A percentile compares a stretch with the other conserved stretches of the same genome.
phyloP scores from a whole-genome alignment of 495 filamentous ascomycete genomes.

The Penicillium pancosmium region DNA sequence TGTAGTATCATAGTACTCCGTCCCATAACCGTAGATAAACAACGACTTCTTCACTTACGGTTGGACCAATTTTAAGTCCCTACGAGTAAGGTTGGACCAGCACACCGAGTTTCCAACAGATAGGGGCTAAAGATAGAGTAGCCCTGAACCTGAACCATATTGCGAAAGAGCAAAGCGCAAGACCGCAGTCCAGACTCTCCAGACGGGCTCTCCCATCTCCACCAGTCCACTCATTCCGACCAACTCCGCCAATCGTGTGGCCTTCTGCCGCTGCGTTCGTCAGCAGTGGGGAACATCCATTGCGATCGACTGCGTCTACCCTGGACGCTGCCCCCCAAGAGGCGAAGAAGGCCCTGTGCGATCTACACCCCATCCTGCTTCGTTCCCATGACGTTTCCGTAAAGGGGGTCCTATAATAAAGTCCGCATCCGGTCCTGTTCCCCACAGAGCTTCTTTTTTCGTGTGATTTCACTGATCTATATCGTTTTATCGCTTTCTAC shows the following conservation, averaged over 20 bases:
- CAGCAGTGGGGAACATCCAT: conserved; percentile 34
- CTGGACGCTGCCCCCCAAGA: conserved; percentile 19
- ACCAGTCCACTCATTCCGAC: conserved; percentile 22
- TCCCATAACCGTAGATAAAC: background rate
- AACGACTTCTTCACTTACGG: too few species aligned
- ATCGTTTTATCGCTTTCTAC: too few species aligned
- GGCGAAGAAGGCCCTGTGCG: conserved; percentile 13
- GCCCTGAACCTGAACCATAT: background rate
- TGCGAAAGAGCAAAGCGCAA: background rate
- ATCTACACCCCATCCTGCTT: conserved; percentile 17
- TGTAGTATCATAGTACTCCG: background rate
- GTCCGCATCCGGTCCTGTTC: conserved; percentile 28
- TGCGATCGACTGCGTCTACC: conserved; percentile 29
- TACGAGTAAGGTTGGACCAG: background rate
- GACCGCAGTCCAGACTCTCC: conserved; percentile 23
- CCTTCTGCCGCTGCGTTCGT: conserved; percentile 23
- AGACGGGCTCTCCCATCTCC: conserved; percentile 16
- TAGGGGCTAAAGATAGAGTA: background rate
- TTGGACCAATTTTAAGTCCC: too few species aligned
- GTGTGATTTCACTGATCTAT: background rate
- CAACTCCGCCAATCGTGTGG: conserved; percentile 21
- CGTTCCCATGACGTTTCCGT: conserved; percentile 33
- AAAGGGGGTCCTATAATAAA: conserved; percentile 26
- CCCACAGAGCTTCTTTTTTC: conserved; percentile 11
- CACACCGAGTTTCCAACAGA: background rate